phyloP scores from a whole-genome alignment of 805 yeast genomes.

The Myxozyma lipomycoides region DNA sequence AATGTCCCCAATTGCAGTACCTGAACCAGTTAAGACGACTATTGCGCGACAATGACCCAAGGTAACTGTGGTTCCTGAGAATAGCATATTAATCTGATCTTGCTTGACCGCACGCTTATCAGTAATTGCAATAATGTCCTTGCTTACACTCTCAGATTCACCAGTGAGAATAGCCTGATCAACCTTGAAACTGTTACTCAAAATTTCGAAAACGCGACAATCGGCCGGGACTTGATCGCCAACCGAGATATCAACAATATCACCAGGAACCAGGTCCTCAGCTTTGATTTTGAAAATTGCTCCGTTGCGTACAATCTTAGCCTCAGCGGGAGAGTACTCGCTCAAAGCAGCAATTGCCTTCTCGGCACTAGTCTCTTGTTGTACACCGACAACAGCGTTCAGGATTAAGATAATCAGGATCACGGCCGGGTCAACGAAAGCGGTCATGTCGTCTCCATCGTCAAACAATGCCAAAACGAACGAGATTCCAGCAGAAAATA shows the following conservation, averaged over 20 bases:
- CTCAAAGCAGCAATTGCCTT: conserved; percentile 49
- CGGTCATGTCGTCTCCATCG: conserved; percentile 36
- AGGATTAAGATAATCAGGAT: conserved; percentile 46
- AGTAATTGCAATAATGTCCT: conserved; percentile 30
- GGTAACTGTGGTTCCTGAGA: conserved; percentile 40
- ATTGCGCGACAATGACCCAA: conserved; percentile 45
- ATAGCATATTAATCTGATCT: conserved; percentile 35
- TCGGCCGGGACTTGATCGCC: conserved; percentile 48
- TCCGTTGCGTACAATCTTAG: conserved; percentile 45
- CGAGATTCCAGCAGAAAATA: conserved; percentile 38
- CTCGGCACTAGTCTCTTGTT: conserved; percentile 51
- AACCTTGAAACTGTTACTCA: conserved; percentile 41
- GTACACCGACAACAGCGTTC: conserved; percentile 49
- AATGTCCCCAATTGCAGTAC: conserved; percentile 45
- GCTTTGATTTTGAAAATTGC: conserved; percentile 43
- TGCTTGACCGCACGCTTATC: conserved; percentile 41
- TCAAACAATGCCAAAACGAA: conserved; percentile 36
- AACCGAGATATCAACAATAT: conserved; percentile 41
- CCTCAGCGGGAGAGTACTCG: conserved; percentile 47
- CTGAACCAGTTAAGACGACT: conserved; percentile 41
- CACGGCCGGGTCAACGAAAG: conserved; percentile 42
- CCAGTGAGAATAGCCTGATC: conserved; percentile 44
- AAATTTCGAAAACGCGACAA: conserved; percentile 37
- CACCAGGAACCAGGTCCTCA: conserved; percentile 44
- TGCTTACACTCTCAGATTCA: conserved; percentile 42